Percentiles rank a stretch among this genome's conserved stretches.
Evolutionary conservation across 1,284 basidiomycete genomes (phyloP).

Genomic region (Apiotrichum brassicae): DNA sequence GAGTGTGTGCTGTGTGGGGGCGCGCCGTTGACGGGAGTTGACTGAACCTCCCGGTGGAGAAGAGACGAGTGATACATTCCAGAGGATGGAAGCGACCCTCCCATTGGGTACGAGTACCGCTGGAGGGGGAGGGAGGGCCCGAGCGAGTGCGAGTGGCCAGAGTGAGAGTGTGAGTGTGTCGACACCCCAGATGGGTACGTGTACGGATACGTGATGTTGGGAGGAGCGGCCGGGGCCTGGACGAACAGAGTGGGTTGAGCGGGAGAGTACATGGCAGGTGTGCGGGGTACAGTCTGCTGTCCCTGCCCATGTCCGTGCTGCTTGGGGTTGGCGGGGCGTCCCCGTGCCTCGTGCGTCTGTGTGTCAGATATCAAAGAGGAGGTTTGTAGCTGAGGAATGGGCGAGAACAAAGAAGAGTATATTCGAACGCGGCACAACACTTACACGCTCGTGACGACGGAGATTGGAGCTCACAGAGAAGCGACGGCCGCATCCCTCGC

Average conservation of each 20-base stretch:
- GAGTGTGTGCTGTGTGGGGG: not conserved
- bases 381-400: no score
- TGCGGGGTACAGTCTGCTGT: not conserved
- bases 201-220: conserved; percentile 1
- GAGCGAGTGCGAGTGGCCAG: not conserved
- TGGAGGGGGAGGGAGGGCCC: not conserved
- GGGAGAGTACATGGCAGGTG: not conserved
- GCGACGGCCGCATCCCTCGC: conserved; percentile 51
- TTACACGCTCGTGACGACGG: conserved; percentile 54
- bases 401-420: no score
- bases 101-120: not conserved
- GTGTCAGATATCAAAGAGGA: not conserved
- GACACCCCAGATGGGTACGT: not conserved
- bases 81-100: not conserved
- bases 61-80: not conserved
- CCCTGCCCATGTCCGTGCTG: not conserved
- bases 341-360: conserved; percentile 9
- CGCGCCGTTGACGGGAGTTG: not conserved
- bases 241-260: not conserved
- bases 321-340: not conserved
- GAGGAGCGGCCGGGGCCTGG: not conserved
- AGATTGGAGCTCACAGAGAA: conserved; percentile 61
- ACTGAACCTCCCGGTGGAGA: not conserved
- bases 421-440: no score
- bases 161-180: not conserved